Base-by-base conservation (phyloP, 139 green algal species). In the Auxenochlorella pyrenoidosa region DNA sequence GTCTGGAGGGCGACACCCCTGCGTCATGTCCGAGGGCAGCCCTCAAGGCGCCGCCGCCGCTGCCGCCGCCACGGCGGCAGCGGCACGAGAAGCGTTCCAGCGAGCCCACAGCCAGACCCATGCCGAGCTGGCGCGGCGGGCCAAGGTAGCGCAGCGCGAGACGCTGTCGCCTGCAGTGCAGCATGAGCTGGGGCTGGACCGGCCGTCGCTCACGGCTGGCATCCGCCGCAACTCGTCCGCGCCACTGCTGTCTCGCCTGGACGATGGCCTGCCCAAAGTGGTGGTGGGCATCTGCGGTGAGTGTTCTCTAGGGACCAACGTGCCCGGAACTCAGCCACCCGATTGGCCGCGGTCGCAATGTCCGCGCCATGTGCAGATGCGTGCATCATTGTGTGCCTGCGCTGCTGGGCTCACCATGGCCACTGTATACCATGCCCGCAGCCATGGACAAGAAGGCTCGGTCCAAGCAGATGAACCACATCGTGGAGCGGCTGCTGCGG, bases 401-500 rank as follows among this genome's bases (percentile, higher is more conserved):
- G 19, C 70, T 3, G 63, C 65, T 47, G 36, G 28, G 44, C 5
- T 41, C 30, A 60, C 24, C 24, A 3, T 60, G 15, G 2, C 43
- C 28, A 6, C 75, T 60, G 5, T 66, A 32, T 8, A 36, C 34
- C 32, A 18, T 40, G 66, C 66, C 66, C 0, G 95, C 92, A 83
- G 96, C 96, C 34, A 98, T 98, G 96, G 95, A 98, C 90, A 98
- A 98, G 80, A 98, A 98, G 90, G 92, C 91, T 2, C 44, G 68
- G 34, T 97, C 93, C n/a, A 97, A 98, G 88, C 96, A 97, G 12
- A 99, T 99, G 97, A 86, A 85, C 13, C 92, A 97, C 36, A 99
- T 99, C 22, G 71, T 98, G 30, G 86, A 96, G 34, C 93, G 97
- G 15, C 89, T 99, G 32, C 86, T 89, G 21, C 84, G 88, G 16